Evolutionary conservation across 495 filamentous ascomycete genomes (phyloP).

Genomic region (Aspergillus avenaceus): DNA sequence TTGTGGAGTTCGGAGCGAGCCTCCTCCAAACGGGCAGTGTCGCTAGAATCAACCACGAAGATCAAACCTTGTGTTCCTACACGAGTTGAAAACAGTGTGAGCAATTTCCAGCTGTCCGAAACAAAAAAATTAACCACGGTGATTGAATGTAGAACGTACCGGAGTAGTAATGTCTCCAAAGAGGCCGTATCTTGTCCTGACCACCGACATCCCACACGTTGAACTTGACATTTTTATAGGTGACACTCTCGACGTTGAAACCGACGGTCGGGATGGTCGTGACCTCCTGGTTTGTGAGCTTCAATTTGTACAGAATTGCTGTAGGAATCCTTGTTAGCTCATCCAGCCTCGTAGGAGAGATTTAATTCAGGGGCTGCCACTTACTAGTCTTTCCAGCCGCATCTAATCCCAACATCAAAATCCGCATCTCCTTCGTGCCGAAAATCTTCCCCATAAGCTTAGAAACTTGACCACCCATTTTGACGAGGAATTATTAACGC

Average conservation of each 20-base stretch:
- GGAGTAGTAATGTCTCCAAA: constrained; percentile 99
- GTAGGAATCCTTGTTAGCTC: constrained; percentile 4
- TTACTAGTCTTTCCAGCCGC: constrained; percentile 95
- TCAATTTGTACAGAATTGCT: constrained; percentile 99
- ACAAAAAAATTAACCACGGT: background rate
- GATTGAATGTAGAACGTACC: constrained; percentile 47
- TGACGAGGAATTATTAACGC: constrained; percentile 20
- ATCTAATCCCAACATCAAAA: constrained; percentile 96
- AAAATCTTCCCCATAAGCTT: constrained; percentile 97
- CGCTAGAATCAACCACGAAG: constrained; percentile 94
- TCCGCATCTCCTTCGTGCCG: constrained; percentile 96
- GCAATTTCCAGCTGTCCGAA: background rate
- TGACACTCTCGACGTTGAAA: constrained; percentile 99
- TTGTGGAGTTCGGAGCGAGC: constrained; percentile 85
- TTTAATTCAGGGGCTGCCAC: constrained; percentile 15
- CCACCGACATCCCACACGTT: constrained; percentile 99
- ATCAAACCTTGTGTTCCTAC: constrained; percentile 92
- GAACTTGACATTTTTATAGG: constrained; percentile 99
- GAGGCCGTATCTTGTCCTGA: constrained; percentile 96
- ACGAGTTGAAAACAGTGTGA: background rate
- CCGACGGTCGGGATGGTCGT: constrained; percentile 99
- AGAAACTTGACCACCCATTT: constrained; percentile 76
- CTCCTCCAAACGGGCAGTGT: constrained; percentile 82
- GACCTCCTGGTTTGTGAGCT: constrained; percentile 88
- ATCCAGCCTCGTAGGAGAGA: constrained; percentile 7